Base-by-base conservation (phyloP, 2,329 filamentous ascomycete genomes). In the Fusarium sp. region DNA sequence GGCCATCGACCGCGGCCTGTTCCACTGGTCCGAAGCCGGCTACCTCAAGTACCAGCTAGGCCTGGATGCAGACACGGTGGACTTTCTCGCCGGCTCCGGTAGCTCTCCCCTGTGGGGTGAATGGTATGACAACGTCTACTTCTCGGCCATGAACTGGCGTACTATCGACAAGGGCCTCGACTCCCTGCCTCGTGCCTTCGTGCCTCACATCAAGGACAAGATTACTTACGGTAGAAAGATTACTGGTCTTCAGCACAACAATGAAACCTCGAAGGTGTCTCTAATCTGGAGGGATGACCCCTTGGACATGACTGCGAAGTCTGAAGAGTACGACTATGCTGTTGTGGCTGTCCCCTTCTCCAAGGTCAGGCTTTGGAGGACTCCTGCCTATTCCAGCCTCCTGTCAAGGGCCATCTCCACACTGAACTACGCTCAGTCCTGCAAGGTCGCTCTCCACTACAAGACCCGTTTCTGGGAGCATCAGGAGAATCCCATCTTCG, bases 331-430 rank as follows among this genome's bases (percentile, higher is more conserved):
- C 78, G 91, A 94, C 81, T 93, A 93, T 79, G 88, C 90, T 29
- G 84, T 94, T 16, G 85, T 93, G 6, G 85, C 91, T 0, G 87
- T 88, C 0, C 91, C 91, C 0, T 93, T 94, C 81, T 88, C 88
- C 59, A 88, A 90, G 57, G 89, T 93, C 59, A 86, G 91, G 42
- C 85, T 88, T 20, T 92, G 91, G 91, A 84, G 88, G 9, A 83
- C 93, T 1, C 89, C 90, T 7, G 36, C 38, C 31, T 56, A 52
- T 8, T 36, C 38, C 3, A 38, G 20, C 61, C 54, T 85, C 40
- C 85, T 89, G 63, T 79, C 76, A 63, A 84, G 86, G 70, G 87
- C 87, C 14, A 88, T 89, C 77, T 73, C 78, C n/a, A 83, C 84
- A 35, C 73, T 89, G 59, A 80, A 80, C 18, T 89, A 89, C 80